Evolutionary conservation across 2,329 filamentous ascomycete species (phyloP).

Genomic region (Neoscytalidium dimidiatum): DNA sequence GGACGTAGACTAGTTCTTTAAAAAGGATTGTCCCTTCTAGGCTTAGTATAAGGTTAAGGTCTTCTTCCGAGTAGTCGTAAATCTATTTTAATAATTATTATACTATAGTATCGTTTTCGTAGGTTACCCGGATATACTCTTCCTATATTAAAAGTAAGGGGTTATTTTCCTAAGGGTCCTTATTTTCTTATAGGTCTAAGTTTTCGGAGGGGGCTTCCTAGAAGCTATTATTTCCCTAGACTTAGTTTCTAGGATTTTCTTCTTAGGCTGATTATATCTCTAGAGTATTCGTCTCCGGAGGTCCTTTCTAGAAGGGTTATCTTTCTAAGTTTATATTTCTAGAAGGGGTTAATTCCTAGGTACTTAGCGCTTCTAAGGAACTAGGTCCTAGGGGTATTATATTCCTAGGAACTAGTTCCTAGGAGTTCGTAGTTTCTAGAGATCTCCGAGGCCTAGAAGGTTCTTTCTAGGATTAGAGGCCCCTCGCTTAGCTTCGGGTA

Average conservation of each 20-base stretch:
- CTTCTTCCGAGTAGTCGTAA: not conserved
- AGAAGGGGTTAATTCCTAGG: too few species aligned
- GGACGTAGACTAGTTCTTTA: not conserved
- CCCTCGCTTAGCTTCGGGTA: not conserved
- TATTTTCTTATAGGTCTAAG: not conserved
- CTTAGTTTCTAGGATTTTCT: not conserved
- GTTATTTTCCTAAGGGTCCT: not conserved
- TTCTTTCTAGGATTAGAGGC: not conserved
- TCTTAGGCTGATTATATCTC: slow-evolving; percentile 5
- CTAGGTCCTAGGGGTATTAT: too few species aligned
- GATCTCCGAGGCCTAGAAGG: not conserved
- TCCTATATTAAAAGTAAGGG: not conserved
- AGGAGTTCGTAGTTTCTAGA: not conserved
- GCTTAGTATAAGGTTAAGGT: not conserved
- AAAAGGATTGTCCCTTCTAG: not conserved
- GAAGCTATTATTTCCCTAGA: not conserved
- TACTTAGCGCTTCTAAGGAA: too few species aligned
- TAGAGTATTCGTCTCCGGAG: too few species aligned
- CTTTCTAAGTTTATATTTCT: too few species aligned
- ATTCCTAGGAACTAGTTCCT: slow-evolving; percentile 3
- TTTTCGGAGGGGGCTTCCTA: not conserved
- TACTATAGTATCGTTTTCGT: not conserved
- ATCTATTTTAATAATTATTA: not conserved
- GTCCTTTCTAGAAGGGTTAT: too few species aligned
- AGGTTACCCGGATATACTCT: not conserved